Evolutionary conservation across 257 asterid genomes (phyloP).

Genomic region (Solanum phureja): DNA sequence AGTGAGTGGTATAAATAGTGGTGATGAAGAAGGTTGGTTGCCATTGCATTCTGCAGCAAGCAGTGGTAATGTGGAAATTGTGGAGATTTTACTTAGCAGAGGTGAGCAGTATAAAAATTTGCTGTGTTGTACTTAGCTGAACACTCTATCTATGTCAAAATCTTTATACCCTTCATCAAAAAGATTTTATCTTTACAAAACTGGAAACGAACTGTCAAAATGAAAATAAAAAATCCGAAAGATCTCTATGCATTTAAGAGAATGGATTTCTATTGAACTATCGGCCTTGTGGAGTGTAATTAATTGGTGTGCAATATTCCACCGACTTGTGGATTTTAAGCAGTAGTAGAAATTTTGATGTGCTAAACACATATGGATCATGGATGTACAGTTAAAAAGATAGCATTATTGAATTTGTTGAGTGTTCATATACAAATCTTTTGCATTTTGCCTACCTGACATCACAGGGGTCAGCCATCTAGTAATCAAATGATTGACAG

Average conservation of each 20-base stretch:
- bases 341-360: background rate
- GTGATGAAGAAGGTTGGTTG: conserved; percentile 97
- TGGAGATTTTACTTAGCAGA: conserved; percentile 57
- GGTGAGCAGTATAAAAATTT: conserved; percentile 25
- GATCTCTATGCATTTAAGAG: background rate
- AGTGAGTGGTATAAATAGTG: conserved; percentile 38
- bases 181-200: background rate
- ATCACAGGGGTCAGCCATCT: background rate
- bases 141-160: background rate
- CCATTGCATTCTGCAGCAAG: conserved; percentile 95
- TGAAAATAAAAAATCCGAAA: background rate
- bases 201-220: background rate
- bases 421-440: background rate
- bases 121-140: background rate
- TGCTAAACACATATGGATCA: background rate
- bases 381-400: background rate
- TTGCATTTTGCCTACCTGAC: background rate
- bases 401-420: background rate
- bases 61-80: conserved; percentile 56
- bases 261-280: background rate
- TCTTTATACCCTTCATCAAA: background rate
- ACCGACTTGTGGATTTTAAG: background rate
- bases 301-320: background rate
- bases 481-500: background rate
- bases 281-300: background rate